These are phyloP conservation scores for Suhomyces canberraensis DNA, from an alignment of 805 yeast genomes.

Conservation along the genomic window DNA sequence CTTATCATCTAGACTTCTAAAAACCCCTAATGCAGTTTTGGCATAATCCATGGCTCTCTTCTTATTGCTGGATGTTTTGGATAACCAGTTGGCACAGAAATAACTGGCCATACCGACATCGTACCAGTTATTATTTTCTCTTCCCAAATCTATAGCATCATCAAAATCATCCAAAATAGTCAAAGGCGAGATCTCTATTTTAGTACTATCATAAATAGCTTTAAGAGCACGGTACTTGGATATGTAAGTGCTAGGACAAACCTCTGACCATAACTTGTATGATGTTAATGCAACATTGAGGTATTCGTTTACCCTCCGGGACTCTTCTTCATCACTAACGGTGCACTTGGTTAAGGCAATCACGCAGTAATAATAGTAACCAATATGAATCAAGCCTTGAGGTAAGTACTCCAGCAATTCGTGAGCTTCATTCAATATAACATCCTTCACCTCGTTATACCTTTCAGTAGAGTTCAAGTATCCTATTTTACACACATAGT, in stretches of 20 bases:
- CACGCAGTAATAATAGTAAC: conserved; percentile 18
- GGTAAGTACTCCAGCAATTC: conserved; percentile 17
- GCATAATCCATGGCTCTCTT: conserved; percentile 36
- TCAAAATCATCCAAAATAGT: conserved; percentile 44
- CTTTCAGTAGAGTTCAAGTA: conserved; percentile 13
- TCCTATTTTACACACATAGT: conserved; percentile 10
- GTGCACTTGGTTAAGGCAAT: conserved; percentile 11
- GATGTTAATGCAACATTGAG: background rate
- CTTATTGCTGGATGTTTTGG: conserved; percentile 16
- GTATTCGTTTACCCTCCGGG: conserved; percentile 9
- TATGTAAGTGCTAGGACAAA: conserved; percentile 36
- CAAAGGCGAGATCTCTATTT: conserved; percentile 22
- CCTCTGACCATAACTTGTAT: conserved; percentile 32
- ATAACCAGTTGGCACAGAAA: conserved; percentile 43
- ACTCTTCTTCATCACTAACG: conserved; percentile 11
- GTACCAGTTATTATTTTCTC: conserved; percentile 23
- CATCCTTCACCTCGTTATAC: conserved; percentile 15
- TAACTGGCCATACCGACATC: conserved; percentile 42
- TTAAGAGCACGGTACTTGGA: conserved; percentile 34
- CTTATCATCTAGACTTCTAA: conserved; percentile 26
- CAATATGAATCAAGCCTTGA: conserved; percentile 6
- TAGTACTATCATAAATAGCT: conserved; percentile 22
- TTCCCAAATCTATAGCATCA: conserved; percentile 41
- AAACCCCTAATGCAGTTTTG: conserved; percentile 33
- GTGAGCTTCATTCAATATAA: conserved; percentile 12